Conservation (phyloP, 352 stramenopile species). For the Globisporangium nodosum region DNA sequence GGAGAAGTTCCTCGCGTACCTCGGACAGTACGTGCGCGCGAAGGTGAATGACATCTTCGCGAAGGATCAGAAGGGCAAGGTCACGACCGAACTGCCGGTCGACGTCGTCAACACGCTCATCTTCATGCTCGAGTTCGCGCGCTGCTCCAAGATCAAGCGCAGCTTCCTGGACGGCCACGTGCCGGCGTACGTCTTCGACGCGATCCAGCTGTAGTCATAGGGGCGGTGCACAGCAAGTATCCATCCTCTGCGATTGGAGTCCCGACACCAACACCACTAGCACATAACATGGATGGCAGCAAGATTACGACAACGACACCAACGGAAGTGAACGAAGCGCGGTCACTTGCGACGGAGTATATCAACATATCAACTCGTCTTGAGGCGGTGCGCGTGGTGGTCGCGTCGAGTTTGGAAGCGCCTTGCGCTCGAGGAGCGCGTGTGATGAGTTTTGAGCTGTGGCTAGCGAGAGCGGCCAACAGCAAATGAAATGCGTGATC, state of each 20-base stretch:
- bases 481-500: too few species aligned
- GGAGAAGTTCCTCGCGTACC: slow-evolving; percentile 90
- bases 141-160: slow-evolving; percentile 78
- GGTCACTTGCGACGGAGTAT: too few species aligned
- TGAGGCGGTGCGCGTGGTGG: neutral
- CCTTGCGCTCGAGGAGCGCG: too few species aligned
- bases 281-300: too few species aligned
- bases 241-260: too few species aligned
- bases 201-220: slow-evolving; percentile 54
- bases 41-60: slow-evolving; percentile 83
- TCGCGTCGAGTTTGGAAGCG: too few species aligned
- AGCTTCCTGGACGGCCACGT: slow-evolving; percentile 79
- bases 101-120: slow-evolving; percentile 87
- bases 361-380: slow-evolving; percentile 12
- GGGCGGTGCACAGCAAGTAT: too few species aligned
- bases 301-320: too few species aligned
- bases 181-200: slow-evolving; percentile 87
- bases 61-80: slow-evolving; percentile 49
- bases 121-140: slow-evolving; percentile 87
- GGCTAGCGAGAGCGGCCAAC: too few species aligned
- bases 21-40: slow-evolving; percentile 91
- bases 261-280: too few species aligned
- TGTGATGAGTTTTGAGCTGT: neutral
- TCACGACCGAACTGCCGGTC: slow-evolving; percentile 49
- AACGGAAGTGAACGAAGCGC: too few species aligned